These are phyloP conservation scores for Exserohilum turcica DNA, from an alignment of 2,329 filamentous ascomycete genomes.

Conservation along the genomic window DNA sequence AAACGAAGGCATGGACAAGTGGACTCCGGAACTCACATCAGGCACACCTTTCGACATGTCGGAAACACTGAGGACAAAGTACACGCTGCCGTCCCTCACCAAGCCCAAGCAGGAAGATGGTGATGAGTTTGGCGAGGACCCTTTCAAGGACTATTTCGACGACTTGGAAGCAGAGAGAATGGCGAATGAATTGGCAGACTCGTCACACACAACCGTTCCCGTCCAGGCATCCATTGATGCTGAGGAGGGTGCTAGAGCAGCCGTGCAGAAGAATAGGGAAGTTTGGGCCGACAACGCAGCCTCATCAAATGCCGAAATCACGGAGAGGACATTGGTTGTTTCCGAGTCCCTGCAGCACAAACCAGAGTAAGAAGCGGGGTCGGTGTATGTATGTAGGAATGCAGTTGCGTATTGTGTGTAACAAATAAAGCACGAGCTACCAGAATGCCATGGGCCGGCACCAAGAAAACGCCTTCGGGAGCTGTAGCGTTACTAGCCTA, in stretches of 20 bases:
- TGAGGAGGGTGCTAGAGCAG: not conserved
- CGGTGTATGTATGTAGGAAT: not conserved
- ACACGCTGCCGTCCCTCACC: not conserved
- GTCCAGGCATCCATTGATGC: not conserved
- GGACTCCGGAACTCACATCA: constrained; percentile 4
- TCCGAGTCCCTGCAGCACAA: not conserved
- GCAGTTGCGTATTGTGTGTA: not conserved
- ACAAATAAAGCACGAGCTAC: too few relatives aligned
- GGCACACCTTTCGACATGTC: constrained; percentile 8
- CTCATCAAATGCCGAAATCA: not conserved
- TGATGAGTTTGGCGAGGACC: not conserved
- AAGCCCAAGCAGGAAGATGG: constrained; percentile 1
- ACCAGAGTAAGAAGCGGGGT: not conserved
- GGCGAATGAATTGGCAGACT: not conserved
- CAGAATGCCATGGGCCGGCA: too few relatives aligned
- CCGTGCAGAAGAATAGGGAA: not conserved
- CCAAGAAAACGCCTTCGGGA: too few relatives aligned
- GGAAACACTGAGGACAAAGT: constrained; percentile 7
- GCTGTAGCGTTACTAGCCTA: too few relatives aligned
- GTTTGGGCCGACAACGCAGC: not conserved
- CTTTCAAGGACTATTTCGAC: not conserved
- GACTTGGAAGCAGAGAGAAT: not conserved
- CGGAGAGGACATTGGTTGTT: not conserved
- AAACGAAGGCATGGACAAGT: constrained; percentile 8
- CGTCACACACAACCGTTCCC: not conserved